A percentile compares a stretch with the other conserved stretches of the same genome.
phyloP scores from a whole-genome alignment of 305 asterid species.

The Fraxinus greggii region DNA sequence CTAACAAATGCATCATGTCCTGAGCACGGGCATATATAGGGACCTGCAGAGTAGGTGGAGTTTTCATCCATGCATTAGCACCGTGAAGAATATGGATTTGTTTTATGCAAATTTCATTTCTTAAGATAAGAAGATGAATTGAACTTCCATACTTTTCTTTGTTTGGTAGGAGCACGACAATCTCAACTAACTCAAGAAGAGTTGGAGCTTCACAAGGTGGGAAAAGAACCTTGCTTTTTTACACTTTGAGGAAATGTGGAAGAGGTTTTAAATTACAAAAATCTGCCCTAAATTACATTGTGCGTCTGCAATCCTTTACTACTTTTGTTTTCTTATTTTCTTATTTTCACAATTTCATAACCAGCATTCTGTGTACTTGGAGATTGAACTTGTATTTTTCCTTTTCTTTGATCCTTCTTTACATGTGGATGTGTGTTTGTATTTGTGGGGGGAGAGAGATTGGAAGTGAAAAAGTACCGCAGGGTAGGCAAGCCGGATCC shows the following conservation, averaged over 20 bases:
- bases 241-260: neutral
- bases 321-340: neutral
- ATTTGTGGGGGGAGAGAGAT: slow-evolving; percentile 7
- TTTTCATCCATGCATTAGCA: slow-evolving; percentile 10
- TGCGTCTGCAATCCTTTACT: neutral
- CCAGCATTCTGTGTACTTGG: neutral
- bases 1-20: slow-evolving; percentile 81
- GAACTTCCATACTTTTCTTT: neutral
- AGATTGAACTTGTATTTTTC: neutral
- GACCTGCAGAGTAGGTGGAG: slow-evolving; percentile 42
- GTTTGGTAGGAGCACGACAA: neutral
- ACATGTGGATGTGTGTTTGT: neutral
- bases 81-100: neutral
- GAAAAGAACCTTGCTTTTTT: neutral
- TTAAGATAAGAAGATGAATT: neutral
- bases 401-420: neutral
- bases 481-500: slow-evolving; percentile 87
- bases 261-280: neutral
- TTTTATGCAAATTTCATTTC: neutral
- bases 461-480: slow-evolving; percentile 42
- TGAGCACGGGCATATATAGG: slow-evolving; percentile 95
- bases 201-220: neutral
- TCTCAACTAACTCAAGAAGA: neutral
- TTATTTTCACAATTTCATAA: neutral
- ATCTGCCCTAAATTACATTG: neutral